A percentile compares a stretch with the other conserved stretches of the same genome.
These are phyloP conservation scores for Aspergillus brasiliensis DNA, from an alignment of 2,329 filamentous ascomycete genomes.

Conservation along the genomic window DNA sequence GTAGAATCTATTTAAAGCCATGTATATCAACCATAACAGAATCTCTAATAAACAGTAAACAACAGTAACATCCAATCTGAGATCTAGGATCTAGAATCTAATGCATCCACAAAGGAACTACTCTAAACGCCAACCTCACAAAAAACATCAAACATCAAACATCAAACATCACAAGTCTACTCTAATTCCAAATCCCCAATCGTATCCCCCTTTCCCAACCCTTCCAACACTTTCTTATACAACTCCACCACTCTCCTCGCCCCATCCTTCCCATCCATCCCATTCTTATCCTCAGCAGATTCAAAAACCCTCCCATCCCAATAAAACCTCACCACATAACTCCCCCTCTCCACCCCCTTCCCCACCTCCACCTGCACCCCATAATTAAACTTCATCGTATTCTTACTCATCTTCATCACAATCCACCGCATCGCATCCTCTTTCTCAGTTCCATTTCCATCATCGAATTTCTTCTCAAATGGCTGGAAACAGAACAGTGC, in stretches of 20 bases:
- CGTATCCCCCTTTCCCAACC: not conserved
- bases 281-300: no score
- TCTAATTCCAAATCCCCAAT: not conserved
- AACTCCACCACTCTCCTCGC: not conserved
- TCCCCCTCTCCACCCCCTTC: not conserved
- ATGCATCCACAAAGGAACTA: no score
- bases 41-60: no score
- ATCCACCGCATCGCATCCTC: constrained; percentile 15
- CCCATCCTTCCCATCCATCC: not conserved
- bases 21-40: no score
- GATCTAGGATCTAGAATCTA: no score
- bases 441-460: not conserved
- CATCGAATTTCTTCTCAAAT: constrained; percentile 29
- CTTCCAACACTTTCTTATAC: not conserved
- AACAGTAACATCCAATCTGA: no score
- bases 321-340: not conserved
- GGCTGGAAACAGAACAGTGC: constrained; percentile 37
- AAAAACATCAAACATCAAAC: no score
- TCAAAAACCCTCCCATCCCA: not conserved
- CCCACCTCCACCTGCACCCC: constrained; percentile 10
- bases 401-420: constrained; percentile 16
- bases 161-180: not conserved
- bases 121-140: no score
- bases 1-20: no score
- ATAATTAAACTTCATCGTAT: constrained; percentile 11